Evolutionary conservation across 371 early-diverging fungal genomes (phyloP), one percentile per base, ranked within the genome.

Genomic region (Circinella umbellata): DNA sequence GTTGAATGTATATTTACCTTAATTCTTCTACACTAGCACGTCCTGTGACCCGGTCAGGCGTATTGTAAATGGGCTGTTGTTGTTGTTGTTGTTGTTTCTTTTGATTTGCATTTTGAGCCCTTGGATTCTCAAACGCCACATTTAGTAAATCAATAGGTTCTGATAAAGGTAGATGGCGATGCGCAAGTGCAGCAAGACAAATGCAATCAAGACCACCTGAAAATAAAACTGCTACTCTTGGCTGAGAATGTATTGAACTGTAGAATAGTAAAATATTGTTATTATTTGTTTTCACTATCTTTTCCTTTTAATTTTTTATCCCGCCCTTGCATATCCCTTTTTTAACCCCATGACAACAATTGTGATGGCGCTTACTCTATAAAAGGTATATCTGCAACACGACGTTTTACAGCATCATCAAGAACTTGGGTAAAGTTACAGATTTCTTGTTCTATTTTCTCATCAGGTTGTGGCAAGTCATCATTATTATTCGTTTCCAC

Each of bases 151-250:
- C 98, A 55, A 97, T 94, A 0, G 93, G 87, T 66, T 93, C 93
- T 4, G 82, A 74, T 0, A 71, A 55, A 0, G 96, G 94, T 3
- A 98, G 70, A 57, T 88, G 79, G 11, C 75, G 74, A 70, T 95
- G 84, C 0, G 92, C 91, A 5, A 96, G 79, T 0, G 92, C 93
- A 0, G 98, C 97, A 9, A 98, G 80, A 42, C 89, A 81, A 4
- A 91, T 90, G 79, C 97, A 98, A 74, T 98, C 98, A 4, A 98
- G 75, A 3, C 98, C 98, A 35, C 98, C 98, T 0, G 97, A 97
- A 72, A 98, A 98, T 57, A 98, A 73, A 34, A 98, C 86, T 1
- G 91, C 96, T 1, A 96, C 83, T 15, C 93, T 81, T 9, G 91
- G 87, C 14, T 71, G 46, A 11, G 66, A 47, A 48, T 54, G 60